phyloP scores from a whole-genome alignment of 2,329 filamentous ascomycete species.

The Sporothrix dimorphospora region DNA sequence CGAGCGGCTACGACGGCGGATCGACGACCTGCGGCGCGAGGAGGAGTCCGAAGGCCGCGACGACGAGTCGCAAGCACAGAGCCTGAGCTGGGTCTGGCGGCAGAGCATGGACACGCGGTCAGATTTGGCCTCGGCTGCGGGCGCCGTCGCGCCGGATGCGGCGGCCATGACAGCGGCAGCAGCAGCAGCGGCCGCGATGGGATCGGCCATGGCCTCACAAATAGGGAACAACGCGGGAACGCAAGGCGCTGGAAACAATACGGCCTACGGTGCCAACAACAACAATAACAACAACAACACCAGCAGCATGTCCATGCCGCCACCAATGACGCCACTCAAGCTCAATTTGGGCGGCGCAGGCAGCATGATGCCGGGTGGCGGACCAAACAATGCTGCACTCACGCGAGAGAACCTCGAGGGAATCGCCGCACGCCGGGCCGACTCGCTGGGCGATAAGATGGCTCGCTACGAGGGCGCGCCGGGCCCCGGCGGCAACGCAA shows the following conservation, averaged over 20 bases:
- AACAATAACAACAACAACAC: background rate
- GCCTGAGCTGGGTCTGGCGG: conserved; percentile 26
- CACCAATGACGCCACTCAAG: conserved; percentile 16
- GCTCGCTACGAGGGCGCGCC: conserved; percentile 69
- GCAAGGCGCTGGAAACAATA: background rate
- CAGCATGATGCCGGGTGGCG: conserved; percentile 39
- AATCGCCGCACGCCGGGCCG: conserved; percentile 65
- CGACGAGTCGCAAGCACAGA: conserved; percentile 66
- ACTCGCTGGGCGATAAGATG: conserved; percentile 85
- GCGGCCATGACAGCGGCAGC: background rate
- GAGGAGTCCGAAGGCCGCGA: conserved; percentile 76
- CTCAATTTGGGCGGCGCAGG: background rate
- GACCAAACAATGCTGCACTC: conserved; percentile 63
- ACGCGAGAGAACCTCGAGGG: conserved; percentile 82
- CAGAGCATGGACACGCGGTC: conserved; percentile 40
- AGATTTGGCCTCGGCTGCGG: conserved; percentile 54
- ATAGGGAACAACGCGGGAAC: background rate
- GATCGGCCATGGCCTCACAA: background rate
- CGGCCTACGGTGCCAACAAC: background rate
- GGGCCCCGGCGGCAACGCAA: background rate
- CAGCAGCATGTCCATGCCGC: conserved; percentile 24
- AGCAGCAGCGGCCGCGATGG: background rate
- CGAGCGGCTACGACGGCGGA: conserved; percentile 79
- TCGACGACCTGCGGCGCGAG: conserved; percentile 81
- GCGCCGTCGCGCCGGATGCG: background rate